Conservation (phyloP, 306 rosid species). For the Albizia julibrissin region DNA sequence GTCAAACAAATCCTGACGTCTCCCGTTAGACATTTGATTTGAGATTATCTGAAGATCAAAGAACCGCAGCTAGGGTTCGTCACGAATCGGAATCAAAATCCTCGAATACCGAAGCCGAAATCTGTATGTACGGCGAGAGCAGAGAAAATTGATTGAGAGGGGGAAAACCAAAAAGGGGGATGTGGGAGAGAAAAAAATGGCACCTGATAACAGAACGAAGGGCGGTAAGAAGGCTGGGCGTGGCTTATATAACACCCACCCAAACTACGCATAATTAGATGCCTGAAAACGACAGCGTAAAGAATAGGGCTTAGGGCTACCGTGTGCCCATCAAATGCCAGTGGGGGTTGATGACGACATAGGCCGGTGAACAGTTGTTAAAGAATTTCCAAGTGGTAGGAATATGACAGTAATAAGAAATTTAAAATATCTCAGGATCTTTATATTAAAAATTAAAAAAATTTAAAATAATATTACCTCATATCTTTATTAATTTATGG, state of each 20-base stretch:
- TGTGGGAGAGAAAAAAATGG: conserved; percentile 33
- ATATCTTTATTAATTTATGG: too few relatives aligned
- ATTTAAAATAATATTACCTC: too few relatives aligned
- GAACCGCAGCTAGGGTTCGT: conserved; percentile 28
- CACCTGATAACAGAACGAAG: conserved; percentile 18
- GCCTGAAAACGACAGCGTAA: conserved; percentile 38
- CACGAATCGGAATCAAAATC: conserved; percentile 23
- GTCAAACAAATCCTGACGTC: conserved; percentile 47
- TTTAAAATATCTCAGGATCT: too few relatives aligned
- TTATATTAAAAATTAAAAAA: too few relatives aligned
- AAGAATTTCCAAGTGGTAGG: not conserved
- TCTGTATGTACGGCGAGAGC: not conserved
- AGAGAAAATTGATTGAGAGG: conserved; percentile 21
- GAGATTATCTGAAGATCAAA: not conserved
- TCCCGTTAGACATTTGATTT: conserved; percentile 49
- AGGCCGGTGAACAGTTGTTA: not conserved
- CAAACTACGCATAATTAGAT: conserved; percentile 9
- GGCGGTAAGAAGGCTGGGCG: rapidly evolving
- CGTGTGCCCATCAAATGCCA: not conserved
- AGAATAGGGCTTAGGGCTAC: not conserved
- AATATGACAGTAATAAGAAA: too few relatives aligned
- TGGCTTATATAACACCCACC: conserved; percentile 31
- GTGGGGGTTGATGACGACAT: not conserved
- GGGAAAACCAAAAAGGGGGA: not conserved
- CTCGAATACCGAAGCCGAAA: not conserved